These are phyloP conservation scores for Leccinum barrowsii DNA, from an alignment of 768 basidiomycete species.

Conservation along the genomic window DNA sequence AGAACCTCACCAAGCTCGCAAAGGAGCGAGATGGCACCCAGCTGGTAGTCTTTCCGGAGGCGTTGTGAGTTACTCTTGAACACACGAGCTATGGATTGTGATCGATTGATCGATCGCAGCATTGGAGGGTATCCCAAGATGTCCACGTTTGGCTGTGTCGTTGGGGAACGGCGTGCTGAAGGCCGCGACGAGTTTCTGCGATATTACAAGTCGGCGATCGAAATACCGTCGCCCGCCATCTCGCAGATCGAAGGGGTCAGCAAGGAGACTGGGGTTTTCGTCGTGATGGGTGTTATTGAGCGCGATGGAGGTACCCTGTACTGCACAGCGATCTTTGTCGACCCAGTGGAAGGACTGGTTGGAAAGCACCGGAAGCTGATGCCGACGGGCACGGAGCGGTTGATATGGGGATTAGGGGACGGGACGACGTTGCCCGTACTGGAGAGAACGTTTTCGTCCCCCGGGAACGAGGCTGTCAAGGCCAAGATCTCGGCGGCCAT, in stretches of 20 bases:
- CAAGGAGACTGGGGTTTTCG: constrained; percentile 45
- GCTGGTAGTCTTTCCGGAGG: constrained; percentile 55
- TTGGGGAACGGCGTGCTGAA: constrained; percentile 46
- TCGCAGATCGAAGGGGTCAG: constrained; percentile 47
- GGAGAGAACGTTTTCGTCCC: constrained; percentile 35
- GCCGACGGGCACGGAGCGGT: constrained; percentile 57
- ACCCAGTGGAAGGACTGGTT: constrained; percentile 49
- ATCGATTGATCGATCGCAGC: constrained; percentile 24
- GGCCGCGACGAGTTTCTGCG: constrained; percentile 59
- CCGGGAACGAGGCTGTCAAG: constrained; percentile 22
- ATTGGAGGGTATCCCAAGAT: constrained; percentile 60
- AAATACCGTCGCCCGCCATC: constrained; percentile 50
- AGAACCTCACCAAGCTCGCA: constrained; percentile 42
- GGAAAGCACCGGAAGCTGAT: constrained; percentile 63
- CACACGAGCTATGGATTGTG: background rate
- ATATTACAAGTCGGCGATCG: constrained; percentile 53
- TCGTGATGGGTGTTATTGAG: constrained; percentile 54
- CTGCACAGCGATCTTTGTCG: constrained; percentile 56
- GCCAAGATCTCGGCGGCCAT: constrained; percentile 54
- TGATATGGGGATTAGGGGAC: constrained; percentile 63
- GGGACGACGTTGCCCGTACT: constrained; percentile 51
- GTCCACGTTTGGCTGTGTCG: constrained; percentile 40
- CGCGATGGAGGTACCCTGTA: constrained; percentile 27
- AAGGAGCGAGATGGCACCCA: constrained; percentile 45
- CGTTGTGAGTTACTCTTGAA: constrained; percentile 40